These are phyloP conservation scores for Venturia carpophila DNA, from an alignment of 2,329 filamentous ascomycete species.

Conservation along the genomic window DNA sequence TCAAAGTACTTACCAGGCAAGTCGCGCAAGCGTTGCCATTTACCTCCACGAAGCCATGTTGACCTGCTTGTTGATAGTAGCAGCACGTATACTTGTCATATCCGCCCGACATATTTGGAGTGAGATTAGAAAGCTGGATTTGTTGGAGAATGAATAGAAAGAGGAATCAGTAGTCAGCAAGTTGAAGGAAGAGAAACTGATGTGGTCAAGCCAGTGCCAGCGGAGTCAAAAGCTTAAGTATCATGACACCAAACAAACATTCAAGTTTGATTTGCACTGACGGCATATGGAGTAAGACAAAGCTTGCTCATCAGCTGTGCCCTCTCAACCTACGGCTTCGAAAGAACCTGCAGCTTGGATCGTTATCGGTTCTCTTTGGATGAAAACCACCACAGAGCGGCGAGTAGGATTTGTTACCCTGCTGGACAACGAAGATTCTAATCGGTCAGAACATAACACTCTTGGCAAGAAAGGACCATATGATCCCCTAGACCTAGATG, in stretches of 20 bases:
- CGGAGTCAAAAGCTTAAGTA: neutral
- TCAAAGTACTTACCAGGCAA: neutral
- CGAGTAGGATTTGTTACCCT: neutral
- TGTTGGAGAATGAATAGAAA: neutral
- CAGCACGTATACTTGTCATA: slow-evolving; percentile 11
- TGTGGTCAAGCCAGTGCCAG: neutral
- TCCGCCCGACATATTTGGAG: neutral
- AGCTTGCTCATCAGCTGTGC: neutral
- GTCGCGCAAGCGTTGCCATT: neutral
- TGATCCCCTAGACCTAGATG: neutral
- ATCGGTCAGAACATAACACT: neutral
- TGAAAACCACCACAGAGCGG: neutral
- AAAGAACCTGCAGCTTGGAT: neutral
- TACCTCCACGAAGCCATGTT: neutral
- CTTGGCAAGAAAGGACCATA: neutral
- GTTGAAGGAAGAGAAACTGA: neutral
- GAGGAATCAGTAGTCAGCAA: neutral
- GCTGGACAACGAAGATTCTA: neutral
- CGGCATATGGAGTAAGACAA: slow-evolving; percentile 4
- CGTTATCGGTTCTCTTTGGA: neutral
- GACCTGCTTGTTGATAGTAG: neutral
- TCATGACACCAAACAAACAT: neutral
- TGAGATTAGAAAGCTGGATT: neutral
- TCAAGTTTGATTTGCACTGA: neutral
- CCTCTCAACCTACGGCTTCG: neutral